Evolutionary conservation across 2,329 filamentous ascomycete species (phyloP).

Genomic region (Calonectria naviculata): DNA sequence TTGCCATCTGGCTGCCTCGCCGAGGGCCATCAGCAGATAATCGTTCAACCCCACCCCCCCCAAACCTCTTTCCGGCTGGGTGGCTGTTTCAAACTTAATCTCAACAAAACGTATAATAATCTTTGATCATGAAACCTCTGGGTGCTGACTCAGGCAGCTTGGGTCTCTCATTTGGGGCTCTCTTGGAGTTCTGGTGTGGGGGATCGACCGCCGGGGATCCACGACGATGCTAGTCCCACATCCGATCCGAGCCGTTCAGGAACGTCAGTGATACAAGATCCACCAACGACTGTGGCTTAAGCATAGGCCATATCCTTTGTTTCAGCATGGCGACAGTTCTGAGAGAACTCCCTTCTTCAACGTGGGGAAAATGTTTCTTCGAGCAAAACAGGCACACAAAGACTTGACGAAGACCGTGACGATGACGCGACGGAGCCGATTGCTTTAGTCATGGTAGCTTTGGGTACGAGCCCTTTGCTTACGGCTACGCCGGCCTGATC

Average conservation of each 20-base stretch:
- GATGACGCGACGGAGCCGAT: not conserved
- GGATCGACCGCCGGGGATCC: constrained; percentile 9
- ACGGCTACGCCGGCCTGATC: not conserved
- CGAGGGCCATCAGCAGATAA: not conserved
- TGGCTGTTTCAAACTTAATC: not conserved
- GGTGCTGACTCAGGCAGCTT: not conserved
- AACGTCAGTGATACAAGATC: constrained; percentile 5
- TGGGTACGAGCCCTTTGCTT: not conserved
- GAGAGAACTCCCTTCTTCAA: not conserved
- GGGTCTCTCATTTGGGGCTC: not conserved
- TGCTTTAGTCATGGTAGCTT: not conserved
- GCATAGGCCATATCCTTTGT: not conserved
- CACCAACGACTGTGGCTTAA: not conserved
- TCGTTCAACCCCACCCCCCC: not conserved
- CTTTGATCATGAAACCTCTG: not conserved
- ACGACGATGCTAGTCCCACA: constrained; percentile 7
- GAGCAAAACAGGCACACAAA: not conserved
- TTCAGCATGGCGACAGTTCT: not conserved
- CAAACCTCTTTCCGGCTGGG: not conserved
- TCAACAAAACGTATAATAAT: constrained; percentile 4
- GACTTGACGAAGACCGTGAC: not conserved
- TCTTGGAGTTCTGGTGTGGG: not conserved
- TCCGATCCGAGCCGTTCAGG: constrained; percentile 6
- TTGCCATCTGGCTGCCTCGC: not conserved
- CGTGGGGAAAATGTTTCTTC: not conserved